A percentile compares a stretch with the other conserved stretches of the same genome.
Evolutionary conservation across 129 eudicot genomes (phyloP).

Genomic region (Erigeron canadensis): DNA sequence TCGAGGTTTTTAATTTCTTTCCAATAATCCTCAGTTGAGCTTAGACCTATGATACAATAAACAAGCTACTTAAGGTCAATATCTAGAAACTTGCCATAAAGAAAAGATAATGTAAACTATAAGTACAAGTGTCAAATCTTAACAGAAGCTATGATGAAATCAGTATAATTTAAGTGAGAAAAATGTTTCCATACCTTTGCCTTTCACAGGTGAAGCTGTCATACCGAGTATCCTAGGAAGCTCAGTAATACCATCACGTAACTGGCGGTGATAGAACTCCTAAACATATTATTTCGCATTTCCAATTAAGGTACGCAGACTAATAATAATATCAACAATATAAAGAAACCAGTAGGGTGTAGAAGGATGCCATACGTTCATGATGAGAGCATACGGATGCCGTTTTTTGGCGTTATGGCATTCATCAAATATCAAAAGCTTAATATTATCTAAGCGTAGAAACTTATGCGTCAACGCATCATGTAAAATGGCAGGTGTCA

Average conservation of each 20-base stretch:
- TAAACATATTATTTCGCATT: slow-evolving; percentile 26
- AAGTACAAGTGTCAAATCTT: neutral
- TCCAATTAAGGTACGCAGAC: slow-evolving; percentile 11
- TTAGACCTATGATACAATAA: slow-evolving; percentile 41
- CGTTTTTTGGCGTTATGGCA: slow-evolving; percentile 88
- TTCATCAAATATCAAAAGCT: slow-evolving; percentile 87
- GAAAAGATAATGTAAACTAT: neutral
- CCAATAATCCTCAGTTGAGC: slow-evolving; percentile 46
- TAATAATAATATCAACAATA: slow-evolving; percentile 11
- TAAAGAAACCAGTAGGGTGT: neutral
- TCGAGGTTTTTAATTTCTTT: slow-evolving; percentile 70
- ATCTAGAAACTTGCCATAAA: neutral
- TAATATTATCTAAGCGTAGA: slow-evolving; percentile 53
- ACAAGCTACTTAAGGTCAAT: slow-evolving; percentile 8
- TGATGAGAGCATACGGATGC: slow-evolving; percentile 74
- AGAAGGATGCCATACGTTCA: slow-evolving; percentile 55
- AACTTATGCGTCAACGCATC: slow-evolving; percentile 70
- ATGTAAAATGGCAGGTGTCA: slow-evolving; percentile 74
- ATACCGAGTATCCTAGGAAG: slow-evolving; percentile 90
- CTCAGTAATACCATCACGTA: slow-evolving; percentile 21
- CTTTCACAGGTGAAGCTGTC: slow-evolving; percentile 94
- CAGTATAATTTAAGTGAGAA: neutral
- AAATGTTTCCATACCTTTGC: slow-evolving; percentile 57
- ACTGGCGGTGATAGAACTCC: slow-evolving; percentile 72
- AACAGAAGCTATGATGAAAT: neutral